Conservation (phyloP, 495 filamentous ascomycete species). For the Talaromyces nanjingensis region DNA sequence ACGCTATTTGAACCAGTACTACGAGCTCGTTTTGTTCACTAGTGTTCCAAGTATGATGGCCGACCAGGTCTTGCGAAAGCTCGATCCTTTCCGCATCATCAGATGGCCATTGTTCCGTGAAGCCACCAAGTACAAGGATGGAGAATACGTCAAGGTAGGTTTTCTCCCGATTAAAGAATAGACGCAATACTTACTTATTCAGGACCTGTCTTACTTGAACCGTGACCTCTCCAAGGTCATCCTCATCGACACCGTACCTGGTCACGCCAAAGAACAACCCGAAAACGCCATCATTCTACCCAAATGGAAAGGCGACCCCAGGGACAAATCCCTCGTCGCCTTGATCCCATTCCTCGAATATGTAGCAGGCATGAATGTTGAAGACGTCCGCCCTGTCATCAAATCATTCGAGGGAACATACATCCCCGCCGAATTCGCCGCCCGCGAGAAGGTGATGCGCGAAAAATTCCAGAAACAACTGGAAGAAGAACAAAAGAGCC, state of each 20-base stretch:
- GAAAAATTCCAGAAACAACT: slow-evolving; percentile 72
- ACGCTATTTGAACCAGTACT: slow-evolving; percentile 92
- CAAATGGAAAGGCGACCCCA: slow-evolving; percentile 77
- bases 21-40: slow-evolving; percentile 94
- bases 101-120: slow-evolving; percentile 93
- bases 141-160: slow-evolving; percentile 90
- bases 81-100: slow-evolving; percentile 94
- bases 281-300: slow-evolving; percentile 89
- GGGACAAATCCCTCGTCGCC: slow-evolving; percentile 76
- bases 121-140: slow-evolving; percentile 89
- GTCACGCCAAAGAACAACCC: slow-evolving; percentile 77
- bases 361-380: slow-evolving; percentile 83
- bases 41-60: slow-evolving; percentile 71
- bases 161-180: not conserved
- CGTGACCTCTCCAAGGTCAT: slow-evolving; percentile 90
- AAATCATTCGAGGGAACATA: slow-evolving; percentile 79
- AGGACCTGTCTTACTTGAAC: slow-evolving; percentile 96
- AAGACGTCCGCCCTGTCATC: slow-evolving; percentile 76
- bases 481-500: slow-evolving; percentile 61
- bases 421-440: slow-evolving; percentile 83
- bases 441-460: slow-evolving; percentile 76
- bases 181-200: not conserved
- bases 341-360: slow-evolving; percentile 96
- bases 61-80: slow-evolving; percentile 81
- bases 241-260: slow-evolving; percentile 77